These are phyloP conservation scores for Botrytis deweyae DNA, from an alignment of 2,329 filamentous ascomycete species.

Conservation along the genomic window DNA sequence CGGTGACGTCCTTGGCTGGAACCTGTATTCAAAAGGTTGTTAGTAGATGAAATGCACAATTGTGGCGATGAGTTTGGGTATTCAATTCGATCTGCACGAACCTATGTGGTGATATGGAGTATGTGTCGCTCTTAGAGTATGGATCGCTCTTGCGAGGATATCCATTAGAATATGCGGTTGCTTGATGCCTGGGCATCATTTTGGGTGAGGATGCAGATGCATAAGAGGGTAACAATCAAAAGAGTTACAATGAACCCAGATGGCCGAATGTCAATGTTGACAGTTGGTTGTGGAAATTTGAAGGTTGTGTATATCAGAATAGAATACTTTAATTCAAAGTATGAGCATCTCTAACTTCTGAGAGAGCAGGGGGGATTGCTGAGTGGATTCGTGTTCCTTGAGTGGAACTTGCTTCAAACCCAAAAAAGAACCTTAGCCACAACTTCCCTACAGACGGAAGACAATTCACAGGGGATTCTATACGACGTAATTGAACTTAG, in stretches of 20 bases:
- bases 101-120: slow-evolving; percentile 88
- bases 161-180: slow-evolving; percentile 75
- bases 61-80: background rate
- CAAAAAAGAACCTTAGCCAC: slow-evolving; percentile 14
- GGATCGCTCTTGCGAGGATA: slow-evolving; percentile 70
- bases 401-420: background rate
- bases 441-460: background rate
- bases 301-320: background rate
- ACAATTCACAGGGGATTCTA: background rate
- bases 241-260: slow-evolving; percentile 19
- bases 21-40: slow-evolving; percentile 51
- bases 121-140: slow-evolving; percentile 70
- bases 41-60: slow-evolving; percentile 6
- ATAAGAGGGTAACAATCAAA: slow-evolving; percentile 61
- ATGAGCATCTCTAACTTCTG: slow-evolving; percentile 2
- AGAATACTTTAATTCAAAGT: slow-evolving; percentile 1
- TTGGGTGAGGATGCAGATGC: slow-evolving; percentile 45
- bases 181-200: slow-evolving; percentile 84
- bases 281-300: slow-evolving; percentile 15
- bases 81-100: slow-evolving; percentile 46
- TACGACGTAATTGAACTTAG: background rate
- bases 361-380: slow-evolving; percentile 17
- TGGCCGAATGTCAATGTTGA: slow-evolving; percentile 11
- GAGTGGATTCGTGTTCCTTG: slow-evolving; percentile 23
- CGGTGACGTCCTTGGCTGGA: slow-evolving; percentile 78